These are phyloP conservation scores for Rhizomucor pusillus DNA, from an alignment of 371 early-diverging fungal species.

Conservation along the genomic window DNA sequence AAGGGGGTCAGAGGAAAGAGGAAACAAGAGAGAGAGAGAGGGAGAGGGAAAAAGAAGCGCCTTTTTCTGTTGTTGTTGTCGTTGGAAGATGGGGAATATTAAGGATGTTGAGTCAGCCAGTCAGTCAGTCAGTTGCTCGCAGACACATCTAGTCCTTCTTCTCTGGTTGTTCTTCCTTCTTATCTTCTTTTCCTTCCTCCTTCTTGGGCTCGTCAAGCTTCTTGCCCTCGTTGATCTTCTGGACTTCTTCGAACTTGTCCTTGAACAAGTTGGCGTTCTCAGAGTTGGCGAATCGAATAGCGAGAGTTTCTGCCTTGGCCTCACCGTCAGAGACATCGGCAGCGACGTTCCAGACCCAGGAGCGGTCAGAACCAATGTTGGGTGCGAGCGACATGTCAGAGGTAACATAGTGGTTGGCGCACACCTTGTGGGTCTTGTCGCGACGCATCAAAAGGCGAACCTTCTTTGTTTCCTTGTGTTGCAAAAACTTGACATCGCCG, in stretches of 20 bases:
- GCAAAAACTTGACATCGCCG: conserved; percentile 92
- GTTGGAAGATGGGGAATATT: too few species aligned
- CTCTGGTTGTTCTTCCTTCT: conserved; percentile 29
- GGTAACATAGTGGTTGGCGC: conserved; percentile 96
- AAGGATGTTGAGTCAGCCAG: too few species aligned
- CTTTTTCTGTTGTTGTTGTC: too few species aligned
- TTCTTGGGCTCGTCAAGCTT: conserved; percentile 8
- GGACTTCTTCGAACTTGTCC: conserved; percentile 48
- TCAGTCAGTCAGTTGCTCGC: too few species aligned
- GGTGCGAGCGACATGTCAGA: conserved; percentile 86
- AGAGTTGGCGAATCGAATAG: conserved; percentile 94
- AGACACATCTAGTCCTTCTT: conserved; percentile 11
- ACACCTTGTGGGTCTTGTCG: conserved; percentile 96
- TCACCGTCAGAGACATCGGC: conserved; percentile 92
- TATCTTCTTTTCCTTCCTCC: conserved; percentile 18
- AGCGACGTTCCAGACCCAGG: conserved; percentile 93
- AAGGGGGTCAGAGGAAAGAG: too few species aligned
- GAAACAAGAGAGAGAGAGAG: too few species aligned
- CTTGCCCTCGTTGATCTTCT: conserved; percentile 30
- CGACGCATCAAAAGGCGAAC: conserved; percentile 96
- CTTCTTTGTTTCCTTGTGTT: conserved; percentile 86
- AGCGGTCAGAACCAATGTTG: conserved; percentile 96
- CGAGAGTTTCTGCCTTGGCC: conserved; percentile 81
- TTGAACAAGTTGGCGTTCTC: conserved; percentile 70
- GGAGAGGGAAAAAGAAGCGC: too few species aligned